These are phyloP conservation scores for Zalaria sp. DNA, from an alignment of 2,329 filamentous ascomycete genomes.

Conservation along the genomic window DNA sequence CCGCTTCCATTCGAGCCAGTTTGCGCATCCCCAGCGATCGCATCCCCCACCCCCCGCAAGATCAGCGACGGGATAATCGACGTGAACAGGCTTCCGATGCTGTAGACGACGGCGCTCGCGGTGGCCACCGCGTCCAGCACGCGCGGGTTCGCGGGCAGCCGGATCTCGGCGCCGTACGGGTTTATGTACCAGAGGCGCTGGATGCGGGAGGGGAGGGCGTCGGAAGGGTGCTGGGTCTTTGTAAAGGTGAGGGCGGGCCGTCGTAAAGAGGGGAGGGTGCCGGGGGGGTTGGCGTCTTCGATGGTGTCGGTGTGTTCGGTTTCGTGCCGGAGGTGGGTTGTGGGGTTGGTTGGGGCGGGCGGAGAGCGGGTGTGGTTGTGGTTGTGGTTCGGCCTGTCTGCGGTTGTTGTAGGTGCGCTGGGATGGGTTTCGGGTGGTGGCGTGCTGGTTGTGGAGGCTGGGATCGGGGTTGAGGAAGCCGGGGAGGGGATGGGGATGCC, in stretches of 20 bases:
- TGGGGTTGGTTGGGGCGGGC: no score
- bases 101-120: conserved; percentile 66
- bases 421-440: no score
- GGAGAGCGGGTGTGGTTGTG: no score
- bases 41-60: conserved; percentile 58
- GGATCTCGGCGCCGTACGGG: conserved; percentile 93
- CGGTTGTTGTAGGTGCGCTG: no score
- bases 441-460: no score
- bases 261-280: conserved; percentile 65
- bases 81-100: conserved; percentile 84
- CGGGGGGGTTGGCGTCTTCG: conserved; percentile 70
- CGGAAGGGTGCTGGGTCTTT: conserved; percentile 58
- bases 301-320: conserved; percentile 47
- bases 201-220: conserved; percentile 66
- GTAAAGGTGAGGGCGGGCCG: conserved; percentile 71
- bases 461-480: conserved; percentile 1
- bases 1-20: no score
- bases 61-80: conserved; percentile 75
- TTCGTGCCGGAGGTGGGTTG: conserved; percentile 15
- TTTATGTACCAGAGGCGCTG: conserved; percentile 92
- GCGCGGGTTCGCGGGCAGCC: conserved; percentile 67
- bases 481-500: neutral
- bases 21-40: no score
- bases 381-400: no score
- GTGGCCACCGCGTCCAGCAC: conserved; percentile 54